phyloP scores from a whole-genome alignment of 768 basidiomycete species.

The Xanthoconium stramineum region DNA sequence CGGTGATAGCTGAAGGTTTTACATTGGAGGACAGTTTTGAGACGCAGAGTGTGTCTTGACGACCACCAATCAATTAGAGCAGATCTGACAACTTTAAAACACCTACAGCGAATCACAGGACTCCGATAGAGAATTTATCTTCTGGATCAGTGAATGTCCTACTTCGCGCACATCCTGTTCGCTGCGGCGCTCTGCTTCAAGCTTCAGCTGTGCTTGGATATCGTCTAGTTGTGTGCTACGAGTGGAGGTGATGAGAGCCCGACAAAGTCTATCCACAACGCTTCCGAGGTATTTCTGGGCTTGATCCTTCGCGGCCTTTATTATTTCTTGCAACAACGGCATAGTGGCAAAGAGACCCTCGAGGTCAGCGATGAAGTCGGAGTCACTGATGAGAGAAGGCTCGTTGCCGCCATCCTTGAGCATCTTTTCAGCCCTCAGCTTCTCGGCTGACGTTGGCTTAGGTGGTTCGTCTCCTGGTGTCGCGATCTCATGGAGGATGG shows the following conservation, averaged over 20 bases:
- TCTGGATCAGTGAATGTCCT: conserved; percentile 13
- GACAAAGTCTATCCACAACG: conserved; percentile 18
- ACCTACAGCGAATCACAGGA: conserved; percentile 19
- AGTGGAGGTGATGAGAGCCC: conserved; percentile 6
- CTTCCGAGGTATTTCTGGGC: conserved; percentile 19
- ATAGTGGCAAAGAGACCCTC: conserved; percentile 8
- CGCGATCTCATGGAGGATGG: conserved; percentile 16
- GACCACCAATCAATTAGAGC: neutral
- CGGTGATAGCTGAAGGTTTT: neutral
- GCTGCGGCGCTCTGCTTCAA: conserved; percentile 7
- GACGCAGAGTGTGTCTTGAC: conserved; percentile 16
- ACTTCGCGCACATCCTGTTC: conserved; percentile 18
- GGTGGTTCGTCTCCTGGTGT: neutral
- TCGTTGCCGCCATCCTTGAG: conserved; percentile 22
- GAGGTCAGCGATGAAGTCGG: conserved; percentile 23
- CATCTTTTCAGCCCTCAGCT: conserved; percentile 14
- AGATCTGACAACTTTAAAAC: neutral
- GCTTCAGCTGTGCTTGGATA: conserved; percentile 8
- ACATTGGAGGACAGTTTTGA: conserved; percentile 5
- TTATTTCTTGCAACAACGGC: conserved; percentile 18
- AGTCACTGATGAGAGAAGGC: conserved; percentile 18
- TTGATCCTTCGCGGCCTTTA: conserved; percentile 9
- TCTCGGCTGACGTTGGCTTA: conserved; percentile 13
- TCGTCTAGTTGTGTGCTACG: conserved; percentile 20
- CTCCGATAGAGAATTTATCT: conserved; percentile 17